Evolutionary conservation across 176 grass and related monocot species (phyloP).

Genomic region (Oropetium thomaeum): DNA sequence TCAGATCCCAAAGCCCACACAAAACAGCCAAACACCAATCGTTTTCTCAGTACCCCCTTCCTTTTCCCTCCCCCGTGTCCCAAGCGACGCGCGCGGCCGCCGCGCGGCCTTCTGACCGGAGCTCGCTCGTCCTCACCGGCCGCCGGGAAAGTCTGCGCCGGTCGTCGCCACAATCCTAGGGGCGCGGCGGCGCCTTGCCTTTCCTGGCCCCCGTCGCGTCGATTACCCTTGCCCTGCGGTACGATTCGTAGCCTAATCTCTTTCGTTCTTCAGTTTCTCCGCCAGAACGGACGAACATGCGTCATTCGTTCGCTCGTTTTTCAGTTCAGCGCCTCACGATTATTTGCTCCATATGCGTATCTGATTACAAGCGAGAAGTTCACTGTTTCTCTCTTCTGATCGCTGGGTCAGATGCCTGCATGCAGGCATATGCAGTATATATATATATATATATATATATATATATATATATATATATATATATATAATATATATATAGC

Average conservation of each 20-base stretch:
- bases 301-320: not conserved
- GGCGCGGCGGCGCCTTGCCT: not conserved
- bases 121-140: not conserved
- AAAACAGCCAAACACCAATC: not conserved
- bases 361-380: not conserved
- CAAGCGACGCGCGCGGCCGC: not conserved
- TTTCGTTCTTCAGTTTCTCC: not conserved
- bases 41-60: not conserved
- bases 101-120: not conserved
- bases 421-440: no score
- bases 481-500: no score
- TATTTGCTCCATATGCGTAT: not conserved
- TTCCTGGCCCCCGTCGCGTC: not conserved
- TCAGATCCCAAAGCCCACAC: not conserved
- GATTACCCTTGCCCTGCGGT: not conserved
- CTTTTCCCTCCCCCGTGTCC: not conserved
- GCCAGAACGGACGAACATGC: not conserved
- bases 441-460: no score
- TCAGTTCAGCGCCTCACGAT: not conserved
- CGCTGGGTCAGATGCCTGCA: not conserved
- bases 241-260: conserved; percentile 1
- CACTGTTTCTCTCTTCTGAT: not conserved
- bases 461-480: no score
- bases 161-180: not conserved
- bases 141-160: not conserved